Conservation (phyloP, 1,284 basidiomycete species). For the Trametes polyzona region DNA sequence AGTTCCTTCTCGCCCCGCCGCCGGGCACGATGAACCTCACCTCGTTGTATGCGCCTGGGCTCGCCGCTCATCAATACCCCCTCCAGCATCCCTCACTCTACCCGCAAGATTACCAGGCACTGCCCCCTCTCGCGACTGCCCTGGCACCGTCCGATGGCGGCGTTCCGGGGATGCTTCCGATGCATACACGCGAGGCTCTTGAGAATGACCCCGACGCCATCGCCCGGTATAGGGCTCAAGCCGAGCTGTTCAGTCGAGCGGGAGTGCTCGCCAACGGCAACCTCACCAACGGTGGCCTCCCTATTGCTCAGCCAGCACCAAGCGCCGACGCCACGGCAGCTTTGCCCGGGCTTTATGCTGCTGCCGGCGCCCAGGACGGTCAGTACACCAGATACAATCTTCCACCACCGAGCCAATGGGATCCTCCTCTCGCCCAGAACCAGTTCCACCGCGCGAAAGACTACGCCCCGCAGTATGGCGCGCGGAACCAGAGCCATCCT, state of each 20-base stretch:
- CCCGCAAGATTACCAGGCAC: constrained; percentile 22
- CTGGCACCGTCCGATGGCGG: constrained; percentile 16
- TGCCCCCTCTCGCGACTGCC: constrained; percentile 19
- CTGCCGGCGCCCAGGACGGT: constrained; percentile 11
- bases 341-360: constrained; percentile 21
- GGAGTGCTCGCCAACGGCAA: constrained; percentile 34
- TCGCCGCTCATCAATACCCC: constrained; percentile 23
- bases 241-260: constrained; percentile 45
- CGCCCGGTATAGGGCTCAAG: constrained; percentile 53
- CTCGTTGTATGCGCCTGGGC: constrained; percentile 24
- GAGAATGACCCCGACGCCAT: constrained; percentile 43
- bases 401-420: constrained; percentile 17
- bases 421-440: constrained; percentile 17
- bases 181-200: constrained; percentile 16
- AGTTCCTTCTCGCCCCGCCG: constrained; percentile 33
- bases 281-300: constrained; percentile 29
- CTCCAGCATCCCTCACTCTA: constrained; percentile 25
- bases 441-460: constrained; percentile 26
- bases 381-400: constrained; percentile 20
- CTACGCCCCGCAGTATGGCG: constrained; percentile 21
- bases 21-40: constrained; percentile 27
- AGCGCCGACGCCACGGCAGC: constrained; percentile 20
- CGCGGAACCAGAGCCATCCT: constrained; percentile 18
- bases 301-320: constrained; percentile 19
- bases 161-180: constrained; percentile 8